Evolutionary conservation across 352 stramenopile genomes (phyloP), one percentile per base, ranked within the genome.

Genomic region (Globisporangium paroecandrum): DNA sequence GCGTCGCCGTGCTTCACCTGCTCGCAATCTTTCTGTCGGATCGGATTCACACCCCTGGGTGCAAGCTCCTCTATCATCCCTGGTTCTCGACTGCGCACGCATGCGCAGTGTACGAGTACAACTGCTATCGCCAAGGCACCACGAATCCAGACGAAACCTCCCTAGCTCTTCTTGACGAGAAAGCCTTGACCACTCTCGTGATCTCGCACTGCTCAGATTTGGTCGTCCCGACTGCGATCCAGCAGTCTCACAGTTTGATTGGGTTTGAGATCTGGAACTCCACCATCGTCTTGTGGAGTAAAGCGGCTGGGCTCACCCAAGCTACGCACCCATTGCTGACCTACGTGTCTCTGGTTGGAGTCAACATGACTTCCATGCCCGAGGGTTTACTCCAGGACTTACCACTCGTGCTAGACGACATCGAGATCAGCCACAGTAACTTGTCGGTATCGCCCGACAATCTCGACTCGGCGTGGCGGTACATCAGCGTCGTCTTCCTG

Each of bases 201-300:
- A 69, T 79, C 38, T 64, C 70, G 29, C 71, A 77, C 56, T 79
- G 73, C 29, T 53, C 66, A 4, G 62, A 58, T 24, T 56, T 79
- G 24, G 61, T 61, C 22, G 65, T 79, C 60, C 73, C 73, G 0
- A 15, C 66, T 12, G 43, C 34, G 0, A 62, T 79, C 25, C 70
- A 72, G 32, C 51, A 57, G 18, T 79, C 75, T 36, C 66, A 61
- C 3, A 32, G 27, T 13, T 10, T 79, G 18, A 36, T 72, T 47
- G 69, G 70, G 3, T 51, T 79, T 18, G 65, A 76, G 56, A 53
- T 79, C 32, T 79, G 74, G 60, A 79, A 79, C 51, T 73, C 66
- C 32, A 75, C 70, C 0, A 69, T 79, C 51, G 70, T 68, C 9
- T 67, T 56, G 24, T 77, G 73, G 70, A n/a, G 47, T 8, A 47